A percentile compares a stretch with the other conserved stretches of the same genome.
phyloP scores from a whole-genome alignment of 257 asterid genomes.

The Jacaranda copaia region DNA sequence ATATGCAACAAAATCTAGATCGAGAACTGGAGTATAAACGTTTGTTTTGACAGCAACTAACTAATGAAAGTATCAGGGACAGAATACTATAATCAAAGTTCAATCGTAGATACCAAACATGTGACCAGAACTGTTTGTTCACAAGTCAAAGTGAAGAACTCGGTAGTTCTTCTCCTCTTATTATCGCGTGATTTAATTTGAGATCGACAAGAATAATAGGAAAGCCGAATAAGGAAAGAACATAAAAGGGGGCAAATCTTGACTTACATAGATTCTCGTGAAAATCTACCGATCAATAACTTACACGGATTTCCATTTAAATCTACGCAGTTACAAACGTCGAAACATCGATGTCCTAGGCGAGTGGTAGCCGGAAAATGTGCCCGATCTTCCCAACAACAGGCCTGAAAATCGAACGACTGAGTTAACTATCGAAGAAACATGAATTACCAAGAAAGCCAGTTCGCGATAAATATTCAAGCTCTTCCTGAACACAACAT shows the following conservation, averaged over 20 bases:
- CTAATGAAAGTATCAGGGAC: not conserved
- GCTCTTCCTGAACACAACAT: constrained; percentile 28
- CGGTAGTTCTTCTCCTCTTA: not conserved
- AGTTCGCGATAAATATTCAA: constrained; percentile 4
- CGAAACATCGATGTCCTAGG: constrained; percentile 18
- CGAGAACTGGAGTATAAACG: no score
- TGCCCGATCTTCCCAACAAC: constrained; percentile 20
- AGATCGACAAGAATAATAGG: not conserved
- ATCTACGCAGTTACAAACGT: constrained; percentile 5
- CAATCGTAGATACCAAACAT: no score
- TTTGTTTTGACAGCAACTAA: not conserved
- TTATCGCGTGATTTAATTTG: not conserved
- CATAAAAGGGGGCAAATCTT: not conserved
- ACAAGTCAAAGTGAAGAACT: no score
- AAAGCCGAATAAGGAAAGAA: not conserved
- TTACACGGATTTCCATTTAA: not conserved
- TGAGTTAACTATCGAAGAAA: not conserved
- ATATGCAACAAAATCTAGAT: not conserved
- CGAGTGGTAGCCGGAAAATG: not conserved
- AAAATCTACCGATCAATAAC: not conserved
- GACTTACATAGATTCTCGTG: not conserved
- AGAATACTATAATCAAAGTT: not conserved
- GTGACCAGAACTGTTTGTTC: no score
- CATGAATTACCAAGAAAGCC: not conserved
- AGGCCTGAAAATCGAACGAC: constrained; percentile 20